Evolutionary conservation across 805 yeast genomes (phyloP).

Genomic region (Saccharomycopsis selenospora): DNA sequence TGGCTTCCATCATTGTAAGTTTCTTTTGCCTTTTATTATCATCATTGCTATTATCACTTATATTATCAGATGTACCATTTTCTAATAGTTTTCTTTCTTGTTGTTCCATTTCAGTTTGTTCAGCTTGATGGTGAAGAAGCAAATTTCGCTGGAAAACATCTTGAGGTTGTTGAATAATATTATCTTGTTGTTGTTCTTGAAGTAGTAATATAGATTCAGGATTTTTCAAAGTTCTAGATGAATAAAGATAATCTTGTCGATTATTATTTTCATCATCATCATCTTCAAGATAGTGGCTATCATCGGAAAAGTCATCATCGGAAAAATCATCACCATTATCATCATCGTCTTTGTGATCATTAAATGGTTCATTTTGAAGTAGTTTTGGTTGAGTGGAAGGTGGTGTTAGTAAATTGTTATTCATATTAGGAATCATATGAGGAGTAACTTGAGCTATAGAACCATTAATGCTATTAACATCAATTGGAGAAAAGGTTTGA

Average conservation of each 20-base stretch:
- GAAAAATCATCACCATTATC: background rate
- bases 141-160: slow-evolving; percentile 4
- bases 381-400: too few species aligned
- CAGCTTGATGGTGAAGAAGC: slow-evolving; percentile 1
- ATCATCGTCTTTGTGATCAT: slow-evolving; percentile 4
- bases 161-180: background rate
- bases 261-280: background rate
- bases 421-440: too few species aligned
- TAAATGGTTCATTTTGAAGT: too few species aligned
- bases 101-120: background rate
- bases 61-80: too few species aligned
- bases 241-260: slow-evolving; percentile 2
- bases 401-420: too few species aligned
- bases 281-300: background rate
- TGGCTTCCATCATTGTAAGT: background rate
- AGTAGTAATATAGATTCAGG: background rate
- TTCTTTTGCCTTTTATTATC: background rate
- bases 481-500: background rate
- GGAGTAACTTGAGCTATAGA: background rate
- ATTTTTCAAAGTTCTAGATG: background rate
- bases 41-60: too few species aligned
- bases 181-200: background rate
- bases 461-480: background rate
- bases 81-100: background rate
- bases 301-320: slow-evolving; percentile 3